phyloP scores from a whole-genome alignment of 495 filamentous ascomycete species.

The Penicillium nucicola region DNA sequence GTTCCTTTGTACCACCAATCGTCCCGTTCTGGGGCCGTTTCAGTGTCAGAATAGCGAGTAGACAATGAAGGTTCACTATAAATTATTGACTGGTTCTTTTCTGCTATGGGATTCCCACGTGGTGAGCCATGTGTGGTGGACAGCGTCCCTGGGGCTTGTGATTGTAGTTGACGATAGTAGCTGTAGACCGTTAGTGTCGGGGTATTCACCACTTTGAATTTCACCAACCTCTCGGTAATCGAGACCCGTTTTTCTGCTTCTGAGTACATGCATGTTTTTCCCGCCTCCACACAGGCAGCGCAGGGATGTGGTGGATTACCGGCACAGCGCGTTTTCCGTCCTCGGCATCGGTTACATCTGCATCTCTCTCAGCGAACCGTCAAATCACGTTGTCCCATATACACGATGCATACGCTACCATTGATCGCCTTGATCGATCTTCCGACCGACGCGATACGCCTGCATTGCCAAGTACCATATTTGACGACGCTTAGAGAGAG shows the following conservation, averaged over 20 bases:
- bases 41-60: slow-evolving; percentile 16
- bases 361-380: neutral
- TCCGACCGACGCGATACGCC: slow-evolving; percentile 16
- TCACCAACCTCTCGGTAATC: slow-evolving; percentile 29
- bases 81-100: slow-evolving; percentile 3
- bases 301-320: slow-evolving; percentile 35
- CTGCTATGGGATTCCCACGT: neutral
- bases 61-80: slow-evolving; percentile 8
- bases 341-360: slow-evolving; percentile 39
- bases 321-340: slow-evolving; percentile 34
- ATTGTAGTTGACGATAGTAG: slow-evolving; percentile 31
- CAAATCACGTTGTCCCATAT: neutral
- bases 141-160: slow-evolving; percentile 19
- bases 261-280: slow-evolving; percentile 32
- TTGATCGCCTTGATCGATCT: slow-evolving; percentile 26
- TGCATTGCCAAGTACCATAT: slow-evolving; percentile 25
- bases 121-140: neutral
- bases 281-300: slow-evolving; percentile 30
- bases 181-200: slow-evolving; percentile 14
- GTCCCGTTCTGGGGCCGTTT: slow-evolving; percentile 27
- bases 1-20: slow-evolving; percentile 43
- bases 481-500: slow-evolving; percentile 1
- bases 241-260: slow-evolving; percentile 38
- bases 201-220: neutral
- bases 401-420: slow-evolving; percentile 27